phyloP scores from a whole-genome alignment of 305 asterid species.

The Andrographis paniculata region DNA sequence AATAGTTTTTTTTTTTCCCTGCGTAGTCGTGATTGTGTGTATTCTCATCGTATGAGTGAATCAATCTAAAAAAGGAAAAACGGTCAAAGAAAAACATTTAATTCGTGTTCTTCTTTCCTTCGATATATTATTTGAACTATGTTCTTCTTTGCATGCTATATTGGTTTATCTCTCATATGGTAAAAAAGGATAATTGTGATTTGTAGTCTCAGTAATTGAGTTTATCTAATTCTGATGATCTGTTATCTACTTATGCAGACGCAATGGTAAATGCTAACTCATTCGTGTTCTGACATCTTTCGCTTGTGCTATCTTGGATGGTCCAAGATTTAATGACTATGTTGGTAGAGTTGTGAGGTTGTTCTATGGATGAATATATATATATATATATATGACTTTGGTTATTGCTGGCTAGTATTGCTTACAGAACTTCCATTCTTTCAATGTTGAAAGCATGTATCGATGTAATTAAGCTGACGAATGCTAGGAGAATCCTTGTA shows the following conservation, averaged over 20 bases:
- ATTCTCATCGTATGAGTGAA: not conserved
- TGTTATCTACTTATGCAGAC: constrained; percentile 26
- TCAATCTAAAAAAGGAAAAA: no score
- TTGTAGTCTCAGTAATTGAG: no score
- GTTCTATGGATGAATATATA: constrained; percentile 18
- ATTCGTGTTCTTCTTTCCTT: no score
- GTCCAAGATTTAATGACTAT: constrained; percentile 14
- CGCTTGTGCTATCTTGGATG: constrained; percentile 13
- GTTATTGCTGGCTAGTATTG: constrained; percentile 1
- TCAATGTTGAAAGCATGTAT: constrained; percentile 7
- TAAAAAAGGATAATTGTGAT: no score
- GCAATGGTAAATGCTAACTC: constrained; percentile 33
- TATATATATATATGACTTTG: constrained; percentile 7
- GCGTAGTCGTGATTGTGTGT: not conserved
- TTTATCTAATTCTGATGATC: constrained; percentile 10
- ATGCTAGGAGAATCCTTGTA: constrained; percentile 18
- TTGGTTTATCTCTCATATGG: no score
- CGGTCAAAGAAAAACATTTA: no score
- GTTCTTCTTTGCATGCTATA: no score
- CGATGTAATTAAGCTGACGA: constrained; percentile 28
- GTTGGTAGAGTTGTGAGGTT: constrained; percentile 8
- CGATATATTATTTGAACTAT: no score
- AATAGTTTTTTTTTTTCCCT: not conserved
- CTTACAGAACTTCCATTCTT: not conserved
- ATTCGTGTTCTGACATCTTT: constrained; percentile 22